Conservation (phyloP, 768 basidiomycete species). For the Panellus pusillus region DNA sequence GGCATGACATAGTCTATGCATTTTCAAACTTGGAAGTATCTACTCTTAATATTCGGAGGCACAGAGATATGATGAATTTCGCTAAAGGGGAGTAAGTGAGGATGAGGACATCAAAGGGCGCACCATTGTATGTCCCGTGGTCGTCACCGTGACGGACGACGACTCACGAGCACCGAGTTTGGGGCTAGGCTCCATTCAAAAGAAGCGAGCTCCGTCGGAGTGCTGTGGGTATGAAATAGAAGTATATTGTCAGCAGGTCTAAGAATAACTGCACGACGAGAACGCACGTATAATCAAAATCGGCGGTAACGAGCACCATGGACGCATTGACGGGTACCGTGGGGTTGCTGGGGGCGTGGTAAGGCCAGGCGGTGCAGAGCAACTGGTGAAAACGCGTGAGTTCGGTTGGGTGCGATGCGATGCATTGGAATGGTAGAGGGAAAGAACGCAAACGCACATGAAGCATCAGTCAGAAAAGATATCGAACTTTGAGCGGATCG, state of each 20-base stretch:
- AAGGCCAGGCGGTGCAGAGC: conserved; percentile 9
- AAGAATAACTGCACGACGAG: background rate
- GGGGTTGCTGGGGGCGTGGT: conserved; percentile 7
- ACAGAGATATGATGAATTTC: no score
- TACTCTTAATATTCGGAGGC: no score
- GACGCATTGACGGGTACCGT: conserved; percentile 2
- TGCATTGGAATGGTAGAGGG: background rate
- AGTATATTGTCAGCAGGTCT: no score
- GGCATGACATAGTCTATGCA: no score
- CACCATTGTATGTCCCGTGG: conserved; percentile 26
- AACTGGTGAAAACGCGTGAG: background rate
- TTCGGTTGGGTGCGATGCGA: background rate
- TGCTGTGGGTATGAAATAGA: background rate
- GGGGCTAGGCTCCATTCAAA: conserved; percentile 1
- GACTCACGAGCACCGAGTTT: conserved; percentile 11
- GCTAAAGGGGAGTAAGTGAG: no score
- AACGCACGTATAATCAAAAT: conserved; percentile 14
- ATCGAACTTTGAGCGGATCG: conserved; percentile 1
- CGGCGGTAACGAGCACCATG: conserved; percentile 9
- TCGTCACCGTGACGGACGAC: conserved; percentile 14
- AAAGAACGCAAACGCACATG: conserved; percentile 1
- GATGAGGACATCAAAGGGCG: conserved; percentile 1
- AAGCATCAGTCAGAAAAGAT: conserved; percentile 7
- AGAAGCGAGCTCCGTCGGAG: conserved; percentile 6
- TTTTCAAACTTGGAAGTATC: no score